A percentile compares a stretch with the other conserved stretches of the same genome.
Conservation (phyloP, 2,329 filamentous ascomycete species). For the Botrytis fragariae region DNA sequence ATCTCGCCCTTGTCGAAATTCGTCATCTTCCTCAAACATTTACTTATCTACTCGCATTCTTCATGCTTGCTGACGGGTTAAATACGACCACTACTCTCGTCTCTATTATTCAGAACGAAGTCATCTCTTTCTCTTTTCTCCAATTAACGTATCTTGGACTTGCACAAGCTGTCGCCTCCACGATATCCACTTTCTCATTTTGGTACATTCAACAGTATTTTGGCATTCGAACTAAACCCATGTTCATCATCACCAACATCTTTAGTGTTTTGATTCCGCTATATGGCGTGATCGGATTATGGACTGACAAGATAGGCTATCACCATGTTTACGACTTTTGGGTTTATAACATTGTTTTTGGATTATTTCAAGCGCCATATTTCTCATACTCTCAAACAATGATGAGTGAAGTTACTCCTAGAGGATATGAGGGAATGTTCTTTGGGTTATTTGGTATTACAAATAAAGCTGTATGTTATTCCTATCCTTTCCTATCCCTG, state of each 20-base stretch:
- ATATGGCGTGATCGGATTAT: slow-evolving; percentile 45
- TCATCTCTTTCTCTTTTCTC: slow-evolving; percentile 43
- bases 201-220: slow-evolving; percentile 45
- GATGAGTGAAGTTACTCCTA: slow-evolving; percentile 45
- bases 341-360: slow-evolving; percentile 45
- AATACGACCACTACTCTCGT: slow-evolving; percentile 43
- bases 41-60: slow-evolving; percentile 44
- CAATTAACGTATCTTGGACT: slow-evolving; percentile 44
- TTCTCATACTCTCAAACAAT: slow-evolving; percentile 46
- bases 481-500: too few relatives aligned
- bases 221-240: slow-evolving; percentile 42
- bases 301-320: slow-evolving; percentile 42
- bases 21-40: slow-evolving; percentile 43
- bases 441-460: slow-evolving; percentile 46
- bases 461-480: slow-evolving; percentile 42
- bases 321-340: slow-evolving; percentile 43
- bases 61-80: slow-evolving; percentile 44
- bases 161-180: slow-evolving; percentile 42
- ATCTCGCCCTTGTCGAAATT: slow-evolving; percentile 41
- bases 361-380: slow-evolving; percentile 44
- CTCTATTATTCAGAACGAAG: slow-evolving; percentile 43
- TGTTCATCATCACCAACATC: slow-evolving; percentile 45
- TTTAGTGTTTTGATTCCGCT: slow-evolving; percentile 44
- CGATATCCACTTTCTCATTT: slow-evolving; percentile 42
- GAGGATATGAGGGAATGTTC: slow-evolving; percentile 46